Conservation (phyloP, 2,329 filamentous ascomycete species). For the Penicillium brevicompactum region DNA sequence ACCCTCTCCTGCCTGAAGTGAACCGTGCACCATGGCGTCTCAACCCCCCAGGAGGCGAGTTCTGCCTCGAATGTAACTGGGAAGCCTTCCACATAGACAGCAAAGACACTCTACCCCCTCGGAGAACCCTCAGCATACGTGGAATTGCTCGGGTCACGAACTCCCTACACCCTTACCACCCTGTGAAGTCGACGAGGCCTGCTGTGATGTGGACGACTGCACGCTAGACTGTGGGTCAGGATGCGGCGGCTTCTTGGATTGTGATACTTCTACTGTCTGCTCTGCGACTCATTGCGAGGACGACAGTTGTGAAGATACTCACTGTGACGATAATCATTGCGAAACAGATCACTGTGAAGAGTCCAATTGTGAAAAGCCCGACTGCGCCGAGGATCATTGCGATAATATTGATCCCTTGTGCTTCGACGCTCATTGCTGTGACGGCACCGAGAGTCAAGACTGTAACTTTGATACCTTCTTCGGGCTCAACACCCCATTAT, state of each 20-base stretch:
- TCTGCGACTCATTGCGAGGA: slow-evolving; percentile 36
- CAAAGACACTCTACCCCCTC: slow-evolving; percentile 28
- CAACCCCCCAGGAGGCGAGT: slow-evolving; percentile 35
- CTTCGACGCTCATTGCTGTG: slow-evolving; percentile 43
- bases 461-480: slow-evolving; percentile 36
- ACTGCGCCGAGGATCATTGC: slow-evolving; percentile 22
- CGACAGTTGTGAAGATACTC: slow-evolving; percentile 24
- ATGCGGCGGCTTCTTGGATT: slow-evolving; percentile 46
- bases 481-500: slow-evolving; percentile 33
- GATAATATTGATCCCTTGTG: slow-evolving; percentile 37
- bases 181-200: slow-evolving; percentile 37
- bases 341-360: not conserved
- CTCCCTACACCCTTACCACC: slow-evolving; percentile 27
- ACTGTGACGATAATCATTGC: slow-evolving; percentile 6
- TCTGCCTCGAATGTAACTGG: slow-evolving; percentile 47
- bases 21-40: slow-evolving; percentile 32
- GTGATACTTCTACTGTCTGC: slow-evolving; percentile 40
- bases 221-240: slow-evolving; percentile 40
- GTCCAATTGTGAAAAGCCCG: slow-evolving; percentile 1
- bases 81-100: slow-evolving; percentile 40
- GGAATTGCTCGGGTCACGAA: slow-evolving; percentile 34
- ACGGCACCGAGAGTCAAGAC: slow-evolving; percentile 23
- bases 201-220: slow-evolving; percentile 43
- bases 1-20: slow-evolving; percentile 7
- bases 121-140: slow-evolving; percentile 26